A percentile compares a stretch with the other conserved stretches of the same genome.
phyloP scores from a whole-genome alignment of 164 flowering plant species.

The Vitis rotundifolia region DNA sequence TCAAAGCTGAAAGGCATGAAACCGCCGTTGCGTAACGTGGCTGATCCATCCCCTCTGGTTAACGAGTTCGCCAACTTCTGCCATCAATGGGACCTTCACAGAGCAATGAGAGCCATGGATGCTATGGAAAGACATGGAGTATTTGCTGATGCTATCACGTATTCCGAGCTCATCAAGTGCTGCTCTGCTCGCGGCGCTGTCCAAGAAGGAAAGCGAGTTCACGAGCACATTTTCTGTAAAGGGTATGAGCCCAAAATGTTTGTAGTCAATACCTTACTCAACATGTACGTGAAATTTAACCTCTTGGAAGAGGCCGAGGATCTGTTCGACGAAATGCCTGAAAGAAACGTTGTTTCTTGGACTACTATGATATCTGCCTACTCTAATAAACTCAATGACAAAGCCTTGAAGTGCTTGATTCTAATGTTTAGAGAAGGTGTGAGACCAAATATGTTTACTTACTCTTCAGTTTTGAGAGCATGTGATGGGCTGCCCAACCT shows the following conservation, averaged over 20 bases:
- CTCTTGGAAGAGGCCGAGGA: slow-evolving; percentile 52
- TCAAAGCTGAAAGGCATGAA: background rate
- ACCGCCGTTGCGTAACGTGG: background rate
- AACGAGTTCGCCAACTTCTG: slow-evolving; percentile 57
- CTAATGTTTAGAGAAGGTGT: slow-evolving; percentile 75
- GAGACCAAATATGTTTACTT: slow-evolving; percentile 75
- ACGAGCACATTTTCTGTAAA: slow-evolving; percentile 57
- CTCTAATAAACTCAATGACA: slow-evolving; percentile 26
- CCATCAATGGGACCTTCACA: slow-evolving; percentile 57
- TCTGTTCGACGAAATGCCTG: slow-evolving; percentile 76
- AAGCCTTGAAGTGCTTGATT: slow-evolving; percentile 53
- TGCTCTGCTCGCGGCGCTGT: slow-evolving; percentile 53
- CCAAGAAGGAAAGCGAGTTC: slow-evolving; percentile 49
- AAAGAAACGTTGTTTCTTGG: slow-evolving; percentile 83
- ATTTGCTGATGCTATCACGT: slow-evolving; percentile 57
- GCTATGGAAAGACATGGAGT: slow-evolving; percentile 47
- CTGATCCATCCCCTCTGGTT: slow-evolving; percentile 24
- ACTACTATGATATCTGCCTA: slow-evolving; percentile 82
- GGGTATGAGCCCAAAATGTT: slow-evolving; percentile 60
- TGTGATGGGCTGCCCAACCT: slow-evolving; percentile 47
- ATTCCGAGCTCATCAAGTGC: slow-evolving; percentile 75
- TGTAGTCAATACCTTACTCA: slow-evolving; percentile 53
- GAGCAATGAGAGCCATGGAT: slow-evolving; percentile 57
- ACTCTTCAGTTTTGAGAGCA: slow-evolving; percentile 71
- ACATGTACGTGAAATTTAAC: slow-evolving; percentile 64